These are phyloP conservation scores for Chlorella variabilis DNA, from an alignment of 163 green algal genomes.

Conservation along the genomic window DNA sequence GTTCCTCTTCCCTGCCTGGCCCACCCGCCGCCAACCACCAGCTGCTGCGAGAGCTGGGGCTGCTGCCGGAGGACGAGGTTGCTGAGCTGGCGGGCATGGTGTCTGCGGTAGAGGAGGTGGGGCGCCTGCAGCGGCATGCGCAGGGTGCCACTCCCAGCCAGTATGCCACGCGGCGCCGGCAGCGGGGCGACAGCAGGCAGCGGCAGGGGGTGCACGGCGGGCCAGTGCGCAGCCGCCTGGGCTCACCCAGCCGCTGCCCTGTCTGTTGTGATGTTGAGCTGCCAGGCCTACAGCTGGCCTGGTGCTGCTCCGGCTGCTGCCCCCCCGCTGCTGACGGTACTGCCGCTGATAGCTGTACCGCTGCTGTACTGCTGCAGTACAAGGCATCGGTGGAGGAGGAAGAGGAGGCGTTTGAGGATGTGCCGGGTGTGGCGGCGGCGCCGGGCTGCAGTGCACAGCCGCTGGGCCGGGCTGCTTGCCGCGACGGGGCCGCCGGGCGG, in stretches of 20 bases:
- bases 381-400: conserved; percentile 48
- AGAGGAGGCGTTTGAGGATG: conserved; percentile 63
- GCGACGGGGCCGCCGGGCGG: no score
- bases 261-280: no score
- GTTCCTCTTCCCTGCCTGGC: no score
- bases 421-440: conserved; percentile 33
- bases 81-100: conserved; percentile 57
- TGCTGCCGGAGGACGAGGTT: conserved; percentile 60
- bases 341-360: neutral
- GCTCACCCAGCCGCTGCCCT: no score
- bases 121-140: neutral
- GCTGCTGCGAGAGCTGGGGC: conserved; percentile 65
- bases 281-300: no score
- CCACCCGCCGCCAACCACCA: no score
- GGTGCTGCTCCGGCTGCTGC: no score
- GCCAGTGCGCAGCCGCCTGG: no score
- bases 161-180: no score
- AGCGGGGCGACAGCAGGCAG: no score
- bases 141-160: neutral
- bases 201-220: no score
- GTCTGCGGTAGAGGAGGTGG: conserved; percentile 43
- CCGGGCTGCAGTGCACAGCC: neutral
- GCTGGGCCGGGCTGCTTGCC: no score
- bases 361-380: conserved; percentile 15
- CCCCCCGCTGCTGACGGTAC: neutral